Percentiles rank a stretch among this genome's conserved stretches.
phyloP scores from a whole-genome alignment of 2,329 filamentous ascomycete genomes.

The Trichoderma harzianum region DNA sequence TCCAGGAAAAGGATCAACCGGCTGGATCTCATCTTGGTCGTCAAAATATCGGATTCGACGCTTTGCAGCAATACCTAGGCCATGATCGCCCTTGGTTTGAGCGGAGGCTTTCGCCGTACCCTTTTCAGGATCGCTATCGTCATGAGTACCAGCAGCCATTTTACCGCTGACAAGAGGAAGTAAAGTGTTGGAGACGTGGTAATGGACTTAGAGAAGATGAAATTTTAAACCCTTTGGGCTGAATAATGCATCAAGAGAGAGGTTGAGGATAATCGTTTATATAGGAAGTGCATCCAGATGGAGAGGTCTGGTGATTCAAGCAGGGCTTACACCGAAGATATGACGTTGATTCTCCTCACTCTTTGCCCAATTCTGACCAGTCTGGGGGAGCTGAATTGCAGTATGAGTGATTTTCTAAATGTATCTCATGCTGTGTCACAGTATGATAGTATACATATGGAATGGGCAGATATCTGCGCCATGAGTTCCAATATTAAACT shows the following conservation, averaged over 20 bases:
- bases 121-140: not conserved
- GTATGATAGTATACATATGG: not conserved
- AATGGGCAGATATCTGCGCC: not conserved
- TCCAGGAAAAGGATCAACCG: not conserved
- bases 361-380: not conserved
- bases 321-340: not conserved
- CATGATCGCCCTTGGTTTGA: not conserved
- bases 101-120: not conserved
- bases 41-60: not conserved
- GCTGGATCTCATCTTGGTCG: not conserved
- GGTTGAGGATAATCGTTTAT: not conserved
- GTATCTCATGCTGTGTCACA: not conserved
- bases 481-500: not conserved
- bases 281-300: not conserved
- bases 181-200: not conserved
- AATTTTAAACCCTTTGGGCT: not conserved
- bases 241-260: not conserved
- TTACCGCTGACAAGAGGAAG: not conserved
- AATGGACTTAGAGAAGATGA: not conserved
- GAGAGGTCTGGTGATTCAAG: not conserved
- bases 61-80: not conserved
- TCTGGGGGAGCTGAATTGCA: not conserved
- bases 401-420: not conserved
- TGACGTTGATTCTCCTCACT: not conserved
- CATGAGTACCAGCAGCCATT: not conserved